Conservation (phyloP, 2,329 filamentous ascomycete species). For the Calonectria ilicicola region DNA sequence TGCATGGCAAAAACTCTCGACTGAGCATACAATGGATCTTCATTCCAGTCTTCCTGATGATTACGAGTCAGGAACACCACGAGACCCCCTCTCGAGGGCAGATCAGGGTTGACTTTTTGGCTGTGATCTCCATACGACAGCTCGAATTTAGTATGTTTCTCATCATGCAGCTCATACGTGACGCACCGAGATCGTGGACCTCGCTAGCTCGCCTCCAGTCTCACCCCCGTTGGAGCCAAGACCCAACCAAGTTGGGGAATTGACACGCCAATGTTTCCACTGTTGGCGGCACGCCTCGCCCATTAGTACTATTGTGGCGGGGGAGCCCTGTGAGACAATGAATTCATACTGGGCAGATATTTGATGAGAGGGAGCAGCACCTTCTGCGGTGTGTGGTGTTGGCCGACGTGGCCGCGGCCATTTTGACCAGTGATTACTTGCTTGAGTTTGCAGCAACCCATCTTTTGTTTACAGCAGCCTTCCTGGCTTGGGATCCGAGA, state of each 20-base stretch:
- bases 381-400: not conserved
- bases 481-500: not conserved
- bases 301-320: not conserved
- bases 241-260: not conserved
- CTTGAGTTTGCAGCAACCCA: not conserved
- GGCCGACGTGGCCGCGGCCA: not conserved
- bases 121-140: not conserved
- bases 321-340: conserved; percentile 6
- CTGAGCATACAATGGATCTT: not conserved
- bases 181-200: conserved; percentile 20
- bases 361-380: not conserved
- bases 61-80: conserved; percentile 21
- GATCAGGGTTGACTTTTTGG: not conserved
- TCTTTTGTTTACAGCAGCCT: conserved; percentile 3
- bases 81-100: not conserved
- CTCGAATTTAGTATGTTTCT: conserved; percentile 15
- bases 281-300: not conserved
- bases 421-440: not conserved
- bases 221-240: conserved; percentile 6
- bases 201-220: conserved; percentile 6
- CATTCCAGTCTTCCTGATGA: conserved; percentile 18
- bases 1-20: not conserved
- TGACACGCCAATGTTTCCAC: not conserved
- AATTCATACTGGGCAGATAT: not conserved
- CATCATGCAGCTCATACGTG: conserved; percentile 22